phyloP scores from a whole-genome alignment of 2,329 filamentous ascomycete species.

The Aspergillus jensenii region DNA sequence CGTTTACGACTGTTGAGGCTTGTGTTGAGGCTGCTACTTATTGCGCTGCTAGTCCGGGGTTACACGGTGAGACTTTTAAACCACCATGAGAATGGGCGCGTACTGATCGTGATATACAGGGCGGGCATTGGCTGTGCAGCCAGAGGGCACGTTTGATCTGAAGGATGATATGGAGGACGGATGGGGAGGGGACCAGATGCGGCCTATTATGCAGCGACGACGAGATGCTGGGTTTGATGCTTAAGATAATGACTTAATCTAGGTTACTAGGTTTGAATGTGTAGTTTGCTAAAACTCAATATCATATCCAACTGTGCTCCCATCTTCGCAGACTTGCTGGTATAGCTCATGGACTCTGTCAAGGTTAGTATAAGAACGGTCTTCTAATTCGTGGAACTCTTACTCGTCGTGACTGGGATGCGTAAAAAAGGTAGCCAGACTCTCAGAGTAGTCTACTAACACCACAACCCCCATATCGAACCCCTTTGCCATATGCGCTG shows the following conservation, averaged over 20 bases:
- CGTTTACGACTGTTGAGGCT: background rate
- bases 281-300: background rate
- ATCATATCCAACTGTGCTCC: background rate
- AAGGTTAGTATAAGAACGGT: background rate
- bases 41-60: background rate
- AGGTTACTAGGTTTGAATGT: background rate
- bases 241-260: background rate
- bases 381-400: rapidly evolving
- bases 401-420: background rate
- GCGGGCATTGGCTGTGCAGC: background rate
- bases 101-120: background rate
- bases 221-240: background rate
- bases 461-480: slow-evolving; percentile 1
- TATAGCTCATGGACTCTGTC: background rate
- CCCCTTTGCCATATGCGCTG: background rate
- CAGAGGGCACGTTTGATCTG: background rate
- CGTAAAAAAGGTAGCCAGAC: background rate
- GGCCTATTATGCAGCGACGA: slow-evolving; percentile 1
- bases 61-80: background rate
- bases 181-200: background rate
- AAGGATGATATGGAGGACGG: slow-evolving; percentile 1
- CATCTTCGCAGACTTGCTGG: background rate
- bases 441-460: background rate
- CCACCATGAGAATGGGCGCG: background rate
- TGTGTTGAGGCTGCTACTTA: background rate